Percentiles rank a stretch among this genome's conserved stretches.
phyloP scores from a whole-genome alignment of 2,329 filamentous ascomycete genomes.

The Fusarium sp. region DNA sequence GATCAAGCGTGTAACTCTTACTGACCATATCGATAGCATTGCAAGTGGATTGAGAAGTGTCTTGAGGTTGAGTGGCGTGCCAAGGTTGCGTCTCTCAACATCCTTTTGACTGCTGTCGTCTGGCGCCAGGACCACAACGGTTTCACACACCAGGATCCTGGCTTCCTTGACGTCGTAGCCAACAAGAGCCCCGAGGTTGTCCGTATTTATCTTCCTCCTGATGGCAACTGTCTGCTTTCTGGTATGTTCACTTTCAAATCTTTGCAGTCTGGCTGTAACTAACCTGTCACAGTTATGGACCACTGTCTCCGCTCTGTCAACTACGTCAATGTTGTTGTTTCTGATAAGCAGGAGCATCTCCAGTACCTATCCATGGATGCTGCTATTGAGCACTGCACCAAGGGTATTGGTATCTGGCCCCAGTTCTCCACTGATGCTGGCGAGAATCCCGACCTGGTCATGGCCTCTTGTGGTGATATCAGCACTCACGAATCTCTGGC shows the following conservation, averaged over 20 bases:
- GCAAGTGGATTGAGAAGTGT: conserved; percentile 87
- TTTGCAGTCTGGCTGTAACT: conserved; percentile 9
- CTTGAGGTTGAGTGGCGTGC: conserved; percentile 82
- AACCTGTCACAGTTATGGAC: conserved; percentile 67
- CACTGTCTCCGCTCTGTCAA: conserved; percentile 80
- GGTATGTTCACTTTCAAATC: conserved; percentile 44
- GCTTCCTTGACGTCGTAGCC: conserved; percentile 82
- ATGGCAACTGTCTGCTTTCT: conserved; percentile 81
- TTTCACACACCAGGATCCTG: conserved; percentile 84
- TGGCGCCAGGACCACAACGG: conserved; percentile 89
- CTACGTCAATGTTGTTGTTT: conserved; percentile 85
- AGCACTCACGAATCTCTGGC: conserved; percentile 80
- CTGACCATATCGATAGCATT: conserved; percentile 64
- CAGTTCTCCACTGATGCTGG: conserved; percentile 79
- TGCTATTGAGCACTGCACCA: conserved; percentile 80
- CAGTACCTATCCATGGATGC: conserved; percentile 81
- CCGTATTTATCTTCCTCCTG: conserved; percentile 83
- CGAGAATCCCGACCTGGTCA: conserved; percentile 77
- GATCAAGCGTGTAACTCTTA: neutral
- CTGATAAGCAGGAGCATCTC: conserved; percentile 83
- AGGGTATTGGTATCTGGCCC: conserved; percentile 82
- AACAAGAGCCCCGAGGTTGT: conserved; percentile 86
- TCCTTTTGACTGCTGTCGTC: conserved; percentile 81
- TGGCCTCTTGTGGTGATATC: conserved; percentile 81
- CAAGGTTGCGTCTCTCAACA: conserved; percentile 81